These are phyloP conservation scores for Colletotrichum sp. DNA, from an alignment of 2,329 filamentous ascomycete species.

Conservation along the genomic window DNA sequence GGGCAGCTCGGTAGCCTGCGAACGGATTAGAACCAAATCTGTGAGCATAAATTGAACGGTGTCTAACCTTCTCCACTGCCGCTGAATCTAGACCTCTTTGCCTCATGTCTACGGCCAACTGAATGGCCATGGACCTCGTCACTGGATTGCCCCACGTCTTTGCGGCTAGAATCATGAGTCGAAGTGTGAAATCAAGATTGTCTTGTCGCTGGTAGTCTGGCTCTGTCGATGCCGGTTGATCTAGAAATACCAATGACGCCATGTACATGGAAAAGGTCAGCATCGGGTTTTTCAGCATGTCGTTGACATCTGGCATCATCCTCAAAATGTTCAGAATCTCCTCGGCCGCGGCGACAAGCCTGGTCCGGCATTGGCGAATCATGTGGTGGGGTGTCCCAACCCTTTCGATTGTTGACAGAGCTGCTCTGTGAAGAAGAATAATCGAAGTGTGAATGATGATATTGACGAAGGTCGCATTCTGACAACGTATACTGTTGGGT, in stretches of 20 bases:
- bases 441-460: conserved; percentile 73
- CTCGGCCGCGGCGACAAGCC: conserved; percentile 70
- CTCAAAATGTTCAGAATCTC: conserved; percentile 73
- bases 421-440: conserved; percentile 73
- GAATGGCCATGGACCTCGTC: conserved; percentile 72
- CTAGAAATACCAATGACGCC: conserved; percentile 72
- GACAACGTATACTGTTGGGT: conserved; percentile 60
- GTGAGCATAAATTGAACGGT: rapidly evolving
- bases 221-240: conserved; percentile 65
- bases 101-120: conserved; percentile 69
- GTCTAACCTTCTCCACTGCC: conserved; percentile 27
- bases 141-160: conserved; percentile 62
- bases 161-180: conserved; percentile 70
- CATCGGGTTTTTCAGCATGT: conserved; percentile 68
- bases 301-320: conserved; percentile 49
- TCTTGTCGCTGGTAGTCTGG: conserved; percentile 38
- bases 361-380: conserved; percentile 67
- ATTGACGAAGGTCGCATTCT: conserved; percentile 65
- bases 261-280: conserved; percentile 76
- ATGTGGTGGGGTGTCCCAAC: conserved; percentile 44
- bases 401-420: conserved; percentile 72
- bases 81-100: conserved; percentile 38
- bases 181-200: conserved; percentile 70
- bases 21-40: neutral
- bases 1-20: neutral